Percentiles rank a stretch among this genome's conserved stretches.
These are phyloP conservation scores for Marchantia paleacea DNA, from an alignment of 225 moss, liverwort and hornwort species.

Conservation along the genomic window DNA sequence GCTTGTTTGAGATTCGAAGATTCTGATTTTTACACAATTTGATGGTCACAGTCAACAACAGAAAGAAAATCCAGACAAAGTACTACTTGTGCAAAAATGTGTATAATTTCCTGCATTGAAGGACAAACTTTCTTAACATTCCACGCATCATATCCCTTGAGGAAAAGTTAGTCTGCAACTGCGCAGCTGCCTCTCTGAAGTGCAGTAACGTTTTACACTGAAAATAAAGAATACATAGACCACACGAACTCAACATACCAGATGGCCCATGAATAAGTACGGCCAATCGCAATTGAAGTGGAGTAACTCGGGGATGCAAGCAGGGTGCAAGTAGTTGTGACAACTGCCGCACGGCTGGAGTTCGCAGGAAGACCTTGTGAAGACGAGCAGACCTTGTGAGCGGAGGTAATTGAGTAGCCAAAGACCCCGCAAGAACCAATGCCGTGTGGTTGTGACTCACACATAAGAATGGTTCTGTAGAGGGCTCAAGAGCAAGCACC, in stretches of 20 bases:
- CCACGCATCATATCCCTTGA: not conserved
- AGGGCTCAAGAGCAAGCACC: conserved; percentile 90
- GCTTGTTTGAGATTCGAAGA: not conserved
- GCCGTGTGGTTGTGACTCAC: conserved; percentile 84
- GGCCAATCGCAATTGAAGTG: conserved; percentile 70
- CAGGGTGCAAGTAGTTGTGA: conserved; percentile 80
- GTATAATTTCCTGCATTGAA: not conserved
- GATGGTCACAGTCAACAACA: not conserved
- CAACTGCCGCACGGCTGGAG: conserved; percentile 62
- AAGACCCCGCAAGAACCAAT: conserved; percentile 75
- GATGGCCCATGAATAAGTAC: conserved; percentile 74
- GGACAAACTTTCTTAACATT: not conserved
- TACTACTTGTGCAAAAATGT: not conserved
- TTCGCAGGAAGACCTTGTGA: conserved; percentile 42
- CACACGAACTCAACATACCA: conserved; percentile 34
- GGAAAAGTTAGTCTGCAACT: not conserved
- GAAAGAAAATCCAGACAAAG: not conserved
- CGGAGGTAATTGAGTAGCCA: conserved; percentile 73
- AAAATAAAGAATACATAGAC: not conserved
- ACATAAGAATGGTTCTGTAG: conserved; percentile 54
- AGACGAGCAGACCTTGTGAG: conserved; percentile 54
- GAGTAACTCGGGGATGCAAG: conserved; percentile 72
- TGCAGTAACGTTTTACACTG: not conserved
- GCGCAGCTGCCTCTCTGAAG: not conserved
- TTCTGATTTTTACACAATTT: not conserved